These are phyloP conservation scores for Malassezia furfur DNA, from an alignment of 1,284 basidiomycete species.

Conservation along the genomic window DNA sequence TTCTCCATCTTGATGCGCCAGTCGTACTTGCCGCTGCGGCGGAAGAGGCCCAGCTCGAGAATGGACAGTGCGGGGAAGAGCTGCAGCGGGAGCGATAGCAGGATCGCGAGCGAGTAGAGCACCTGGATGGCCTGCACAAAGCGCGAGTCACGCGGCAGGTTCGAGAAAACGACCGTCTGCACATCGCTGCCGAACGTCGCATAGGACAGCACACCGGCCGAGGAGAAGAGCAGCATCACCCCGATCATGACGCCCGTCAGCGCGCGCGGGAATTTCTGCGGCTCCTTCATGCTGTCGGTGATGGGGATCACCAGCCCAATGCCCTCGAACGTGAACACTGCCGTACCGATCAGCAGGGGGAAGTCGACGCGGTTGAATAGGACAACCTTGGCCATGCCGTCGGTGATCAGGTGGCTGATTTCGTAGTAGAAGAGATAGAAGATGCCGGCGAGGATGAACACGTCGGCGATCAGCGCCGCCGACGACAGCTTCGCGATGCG, in stretches of 20 bases:
- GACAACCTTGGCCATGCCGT: slow-evolving; percentile 59
- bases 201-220: slow-evolving; percentile 79
- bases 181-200: slow-evolving; percentile 76
- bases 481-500: slow-evolving; percentile 65
- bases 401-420: slow-evolving; percentile 26
- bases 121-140: slow-evolving; percentile 74
- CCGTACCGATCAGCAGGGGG: slow-evolving; percentile 86
- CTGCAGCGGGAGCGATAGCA: slow-evolving; percentile 76
- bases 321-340: slow-evolving; percentile 96
- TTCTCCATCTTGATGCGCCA: slow-evolving; percentile 71
- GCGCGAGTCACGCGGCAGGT: slow-evolving; percentile 72
- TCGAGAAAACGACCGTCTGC: slow-evolving; percentile 89
- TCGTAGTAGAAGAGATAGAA: slow-evolving; percentile 48
- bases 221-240: slow-evolving; percentile 69
- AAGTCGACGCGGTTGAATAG: slow-evolving; percentile 83
- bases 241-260: slow-evolving; percentile 83
- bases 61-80: slow-evolving; percentile 96
- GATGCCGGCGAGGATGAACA: slow-evolving; percentile 78
- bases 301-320: slow-evolving; percentile 95
- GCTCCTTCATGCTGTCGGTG: slow-evolving; percentile 84
- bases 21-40: slow-evolving; percentile 72
- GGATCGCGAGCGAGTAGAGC: slow-evolving; percentile 61
- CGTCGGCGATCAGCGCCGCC: slow-evolving; percentile 85
- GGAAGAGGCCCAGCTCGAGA: slow-evolving; percentile 90
- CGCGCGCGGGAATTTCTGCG: slow-evolving; percentile 78